Evolutionary conservation across 2,329 filamentous ascomycete genomes (phyloP), one percentile per base, ranked within the genome.

Genomic region (Claviceps paspali): DNA sequence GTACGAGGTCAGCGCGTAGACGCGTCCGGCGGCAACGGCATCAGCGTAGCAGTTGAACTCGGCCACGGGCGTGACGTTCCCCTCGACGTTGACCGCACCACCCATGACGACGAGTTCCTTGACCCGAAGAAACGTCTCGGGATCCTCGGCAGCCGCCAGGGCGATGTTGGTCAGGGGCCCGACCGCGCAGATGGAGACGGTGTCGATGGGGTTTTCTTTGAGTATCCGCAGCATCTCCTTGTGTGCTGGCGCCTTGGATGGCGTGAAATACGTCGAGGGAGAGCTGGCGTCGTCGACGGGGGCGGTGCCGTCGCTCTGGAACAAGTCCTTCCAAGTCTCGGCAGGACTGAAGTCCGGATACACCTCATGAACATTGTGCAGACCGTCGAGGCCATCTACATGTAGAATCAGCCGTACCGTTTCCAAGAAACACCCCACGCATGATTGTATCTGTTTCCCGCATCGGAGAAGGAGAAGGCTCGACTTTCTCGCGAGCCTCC

Each of bases 11-110:
- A 91, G 64, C 6, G 83, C 81, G 51, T 79, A 87, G 14, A 91
- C 71, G 11, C 82, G 70, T 9, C 83, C 82, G 0, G 82, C 74
- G 21, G 83, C 82, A 29, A 83, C 70, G 15, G 82, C 68, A 55
- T 98, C 92, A 40, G 91, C 87, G 52, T 85, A 93, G 40, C 81
- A 82, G 64, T 98, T 98, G 71, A 98, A 98, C 56, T 98, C 91
- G 44, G 83, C 85, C 10, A 80, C 73, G 2, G 91, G 88, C 32
- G 76, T 78, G 51, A 83, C 76, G 57, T 98, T 98, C 47, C 91
- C 91, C 35, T 77, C 70, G 31, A 76, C 63, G 41, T 82, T 68
- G 38, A 98, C 72, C 18, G 83, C 79, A 41, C 91, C 91, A 41
- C 88, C 91, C 91, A 98, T 98, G 33, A 95, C 82, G 4, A 94